Base-by-base conservation (phyloP, 352 stramenopile species). In the Globisporangium paroecandrum region DNA sequence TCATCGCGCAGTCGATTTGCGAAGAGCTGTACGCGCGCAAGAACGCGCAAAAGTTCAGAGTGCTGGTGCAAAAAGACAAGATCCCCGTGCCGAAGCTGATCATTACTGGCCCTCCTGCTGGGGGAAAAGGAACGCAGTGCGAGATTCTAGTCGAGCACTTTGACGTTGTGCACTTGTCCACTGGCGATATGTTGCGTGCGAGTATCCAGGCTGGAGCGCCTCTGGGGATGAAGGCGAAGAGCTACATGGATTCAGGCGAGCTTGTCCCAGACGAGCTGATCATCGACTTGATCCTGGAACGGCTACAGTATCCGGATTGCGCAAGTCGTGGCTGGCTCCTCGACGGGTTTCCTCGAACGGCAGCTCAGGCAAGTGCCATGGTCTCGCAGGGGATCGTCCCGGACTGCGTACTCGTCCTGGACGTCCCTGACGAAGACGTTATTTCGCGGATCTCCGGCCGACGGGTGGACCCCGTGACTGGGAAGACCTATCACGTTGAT, bases 401-500 rank as follows among this genome's bases (percentile, higher is more conserved):
- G 6, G 79, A 98, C 83, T 64, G 75, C 69, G 95, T 98, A 29
- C 70, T 99, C 34, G 89, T 98, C 58, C 85, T 99, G 22, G 76
- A 98, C 61, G 94, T 99, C 5, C 94, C 95, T 0, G 96, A 99
- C 71, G 82, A 93, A 6, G 90, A 98, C 58, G 87, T 99, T 2
- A 86, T 98, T 65, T 87, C 96, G 68, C 92, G 97, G 38, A 99
- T 99, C 76, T 98, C 93, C 13, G 96, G 97, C 62, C 87, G 97
- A 18, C 97, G 96, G 58, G 97, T 99, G 36, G 95, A 99, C 73
- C 92, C 92, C 22, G 76, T 77, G 5, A 98, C 83, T 5, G 94
- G 95, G 61, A 93, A 94, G 67, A 98, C 90, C 3, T 99, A 99
- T 80, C 97, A 99, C 73, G 77, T 98, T 13, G 95, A 97, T 69